Conservation (phyloP, 192 early-diverging fungal species). For the Geranomyces variabilis region DNA sequence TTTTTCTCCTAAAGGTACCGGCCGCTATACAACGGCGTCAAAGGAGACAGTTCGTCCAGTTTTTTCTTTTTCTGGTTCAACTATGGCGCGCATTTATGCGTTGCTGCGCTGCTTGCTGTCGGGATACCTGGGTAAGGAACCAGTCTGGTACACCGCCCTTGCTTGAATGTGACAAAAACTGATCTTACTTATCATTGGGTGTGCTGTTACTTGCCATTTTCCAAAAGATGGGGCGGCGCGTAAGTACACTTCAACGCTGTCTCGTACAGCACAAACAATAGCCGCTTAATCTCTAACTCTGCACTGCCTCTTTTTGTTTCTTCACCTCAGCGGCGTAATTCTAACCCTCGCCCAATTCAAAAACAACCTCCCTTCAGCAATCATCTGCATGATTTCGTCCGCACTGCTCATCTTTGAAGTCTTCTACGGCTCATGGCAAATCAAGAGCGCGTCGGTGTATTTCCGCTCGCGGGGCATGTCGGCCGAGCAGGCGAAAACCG, state of each 20-base stretch:
- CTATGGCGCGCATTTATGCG: slow-evolving; percentile 37
- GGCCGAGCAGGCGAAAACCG: slow-evolving; percentile 37
- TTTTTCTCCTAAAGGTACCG: no score
- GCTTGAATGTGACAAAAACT: no score
- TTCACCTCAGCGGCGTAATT: slow-evolving; percentile 38
- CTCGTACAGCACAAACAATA: background rate
- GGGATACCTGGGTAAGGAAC: slow-evolving; percentile 52
- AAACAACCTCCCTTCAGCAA: slow-evolving; percentile 28
- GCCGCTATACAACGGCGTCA: slow-evolving; percentile 47
- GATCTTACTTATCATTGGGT: no score
- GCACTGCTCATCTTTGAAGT: slow-evolving; percentile 39
- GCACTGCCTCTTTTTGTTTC: background rate
- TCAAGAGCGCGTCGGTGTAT: slow-evolving; percentile 35
- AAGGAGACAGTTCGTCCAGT: slow-evolving; percentile 28
- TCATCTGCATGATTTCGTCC: slow-evolving; percentile 40
- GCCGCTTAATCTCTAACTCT: no score
- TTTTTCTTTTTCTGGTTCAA: slow-evolving; percentile 52
- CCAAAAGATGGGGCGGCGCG: slow-evolving; percentile 35
- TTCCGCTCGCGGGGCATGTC: slow-evolving; percentile 34
- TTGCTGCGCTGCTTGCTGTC: slow-evolving; percentile 29
- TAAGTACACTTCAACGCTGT: slow-evolving; percentile 9
- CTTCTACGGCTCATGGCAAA: slow-evolving; percentile 48
- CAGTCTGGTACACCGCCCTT: no score
- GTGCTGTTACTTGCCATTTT: no score
- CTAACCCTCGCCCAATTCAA: slow-evolving; percentile 36